Percentiles rank a stretch among this genome's conserved stretches.
Conservation (phyloP, 2,329 filamentous ascomycete species). For the Hymenoscyphus fructigenus region DNA sequence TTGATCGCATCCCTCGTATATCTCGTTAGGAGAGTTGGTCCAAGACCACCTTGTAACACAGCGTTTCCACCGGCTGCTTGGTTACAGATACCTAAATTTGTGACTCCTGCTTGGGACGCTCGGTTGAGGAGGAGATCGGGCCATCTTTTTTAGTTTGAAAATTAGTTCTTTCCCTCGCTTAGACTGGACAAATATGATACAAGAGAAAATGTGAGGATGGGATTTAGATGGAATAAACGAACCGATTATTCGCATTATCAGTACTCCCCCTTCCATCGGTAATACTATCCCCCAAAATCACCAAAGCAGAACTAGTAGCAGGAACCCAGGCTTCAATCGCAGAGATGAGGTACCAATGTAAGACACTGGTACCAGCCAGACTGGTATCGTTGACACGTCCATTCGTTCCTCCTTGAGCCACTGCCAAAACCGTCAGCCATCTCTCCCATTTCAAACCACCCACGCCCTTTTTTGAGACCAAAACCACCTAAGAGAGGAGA, state of each 20-base stretch:
- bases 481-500: background rate
- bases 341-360: conserved; percentile 56
- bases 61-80: conserved; percentile 68
- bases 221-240: background rate
- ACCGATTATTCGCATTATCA: conserved; percentile 61
- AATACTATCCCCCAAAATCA: conserved; percentile 64
- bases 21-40: conserved; percentile 58
- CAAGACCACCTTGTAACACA: conserved; percentile 59
- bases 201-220: background rate
- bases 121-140: conserved; percentile 54
- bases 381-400: conserved; percentile 46
- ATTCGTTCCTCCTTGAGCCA: conserved; percentile 21
- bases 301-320: conserved; percentile 43
- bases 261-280: conserved; percentile 64
- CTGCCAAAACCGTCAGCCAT: conserved; percentile 51
- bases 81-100: conserved; percentile 57
- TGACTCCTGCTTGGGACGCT: conserved; percentile 47
- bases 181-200: background rate
- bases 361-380: conserved; percentile 40
- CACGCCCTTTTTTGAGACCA: no score
- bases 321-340: conserved; percentile 58
- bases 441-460: background rate
- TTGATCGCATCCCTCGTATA: conserved; percentile 63
- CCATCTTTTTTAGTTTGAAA: conserved; percentile 46
- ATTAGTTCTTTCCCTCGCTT: background rate